Evolutionary conservation across 2,329 filamentous ascomycete genomes (phyloP), one percentile per base, ranked within the genome.

Genomic region (Colletotrichum sp.): DNA sequence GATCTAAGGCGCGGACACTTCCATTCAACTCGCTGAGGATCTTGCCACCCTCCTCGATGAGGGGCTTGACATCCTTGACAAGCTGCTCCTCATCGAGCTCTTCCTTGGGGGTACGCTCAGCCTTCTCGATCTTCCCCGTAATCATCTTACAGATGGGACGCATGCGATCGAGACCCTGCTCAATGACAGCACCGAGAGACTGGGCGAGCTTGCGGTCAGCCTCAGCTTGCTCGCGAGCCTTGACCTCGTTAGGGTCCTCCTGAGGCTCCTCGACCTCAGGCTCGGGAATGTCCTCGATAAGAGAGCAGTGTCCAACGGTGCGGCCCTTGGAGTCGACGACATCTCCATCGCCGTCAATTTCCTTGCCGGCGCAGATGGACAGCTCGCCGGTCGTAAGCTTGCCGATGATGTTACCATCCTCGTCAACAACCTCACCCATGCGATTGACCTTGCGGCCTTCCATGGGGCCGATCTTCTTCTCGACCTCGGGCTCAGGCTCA

Each of bases 21-120:
- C 95, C 95, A 81, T 98, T 97, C 83, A 93, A 93, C 83, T 98
- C 96, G 78, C 93, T 92, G 16, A 98, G 89, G 80, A 97, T 95
- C 77, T 91, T 92, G 68, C 92, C 90, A 62, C 93, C 95, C 83
- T 98, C 94, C 82, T 98, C 95, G 80, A 98, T 95, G 16, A 98
- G 89, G 1, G 96, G 96, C 83, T 93, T 94, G 79, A 98, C 95
- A 72, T 95, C 90, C 82, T 94, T 91, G 80, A 98, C 95, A 7
- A 98, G 91, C 78, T 94, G 90, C 80, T 98, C 95, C 82, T 98
- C 96, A 80, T 98, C 95, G 29, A 96, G 92, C 78, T 98, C 95
- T 6, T 97, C 94, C 83, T 95, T 93, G 57, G 94, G 93, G 33
- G 93, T 94, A 76, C 91, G 90, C 83, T 98, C 94, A 33, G 94